A percentile compares a stretch with the other conserved stretches of the same genome.
These are phyloP conservation scores for Pterocarpus santalinus DNA, from an alignment of 306 rosid genomes.

Conservation along the genomic window DNA sequence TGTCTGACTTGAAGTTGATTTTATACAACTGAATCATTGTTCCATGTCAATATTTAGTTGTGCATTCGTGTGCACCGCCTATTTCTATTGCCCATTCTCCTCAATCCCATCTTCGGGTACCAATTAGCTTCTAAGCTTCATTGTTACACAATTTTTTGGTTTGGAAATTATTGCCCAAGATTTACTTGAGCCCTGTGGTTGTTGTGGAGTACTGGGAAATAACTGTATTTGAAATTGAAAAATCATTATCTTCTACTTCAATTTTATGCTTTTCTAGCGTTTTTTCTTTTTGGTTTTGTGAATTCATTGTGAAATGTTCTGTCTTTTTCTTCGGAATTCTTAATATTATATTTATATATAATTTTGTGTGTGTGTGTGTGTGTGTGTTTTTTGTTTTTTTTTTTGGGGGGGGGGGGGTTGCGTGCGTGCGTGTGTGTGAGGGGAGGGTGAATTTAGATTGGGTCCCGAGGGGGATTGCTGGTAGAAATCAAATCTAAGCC, in stretches of 20 bases:
- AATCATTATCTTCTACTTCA: neutral
- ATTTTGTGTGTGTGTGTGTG: neutral
- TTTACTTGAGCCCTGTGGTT: slow-evolving; percentile 22
- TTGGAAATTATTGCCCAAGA: neutral
- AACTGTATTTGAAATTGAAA: slow-evolving; percentile 6
- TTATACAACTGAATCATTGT: slow-evolving; percentile 13
- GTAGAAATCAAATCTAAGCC: slow-evolving; percentile 18
- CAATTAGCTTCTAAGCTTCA: neutral
- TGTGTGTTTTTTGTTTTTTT: neutral
- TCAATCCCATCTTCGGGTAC: neutral
- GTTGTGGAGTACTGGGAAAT: slow-evolving; percentile 25
- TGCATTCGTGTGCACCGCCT: slow-evolving; percentile 5
- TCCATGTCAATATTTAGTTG: slow-evolving; percentile 28
- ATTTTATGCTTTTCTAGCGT: slow-evolving; percentile 3
- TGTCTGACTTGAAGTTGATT: slow-evolving; percentile 31
- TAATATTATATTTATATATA: neutral
- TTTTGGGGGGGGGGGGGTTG: neutral
- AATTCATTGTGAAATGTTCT: neutral
- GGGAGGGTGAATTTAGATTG: no score
- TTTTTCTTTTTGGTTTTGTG: neutral
- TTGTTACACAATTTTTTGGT: neutral
- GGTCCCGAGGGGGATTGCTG: neutral
- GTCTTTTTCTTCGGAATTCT: neutral
- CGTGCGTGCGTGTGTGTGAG: neutral
- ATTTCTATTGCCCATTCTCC: slow-evolving; percentile 7